Evolutionary conservation across 306 rosid species (phyloP).

Genomic region (Calophaca sinica): DNA sequence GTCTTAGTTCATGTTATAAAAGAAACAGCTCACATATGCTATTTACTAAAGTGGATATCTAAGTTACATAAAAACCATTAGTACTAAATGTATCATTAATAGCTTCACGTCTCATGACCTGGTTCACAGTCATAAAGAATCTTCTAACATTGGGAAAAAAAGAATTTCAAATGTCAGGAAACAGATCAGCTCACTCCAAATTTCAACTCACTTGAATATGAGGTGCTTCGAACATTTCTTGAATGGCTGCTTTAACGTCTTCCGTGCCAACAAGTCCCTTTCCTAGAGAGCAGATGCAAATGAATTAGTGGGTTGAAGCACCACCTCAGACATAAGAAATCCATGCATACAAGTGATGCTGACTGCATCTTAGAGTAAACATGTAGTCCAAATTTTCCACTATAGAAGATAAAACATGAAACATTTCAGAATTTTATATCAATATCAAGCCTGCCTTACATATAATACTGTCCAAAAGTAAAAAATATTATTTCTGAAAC

Average conservation of each 20-base stretch:
- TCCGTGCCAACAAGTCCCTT: slow-evolving; percentile 72
- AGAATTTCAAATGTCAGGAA: slow-evolving; percentile 37
- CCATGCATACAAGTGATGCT: slow-evolving; percentile 15
- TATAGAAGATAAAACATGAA: slow-evolving; percentile 24
- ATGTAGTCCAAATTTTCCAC: slow-evolving; percentile 27
- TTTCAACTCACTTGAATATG: slow-evolving; percentile 84
- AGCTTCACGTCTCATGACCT: slow-evolving; percentile 25
- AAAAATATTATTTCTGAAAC: too few relatives aligned
- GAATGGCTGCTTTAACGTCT: slow-evolving; percentile 91
- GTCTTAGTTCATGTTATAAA: slow-evolving; percentile 15
- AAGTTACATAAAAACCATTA: slow-evolving; percentile 23
- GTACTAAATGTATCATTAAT: slow-evolving; percentile 3
- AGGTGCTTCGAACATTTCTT: slow-evolving; percentile 98
- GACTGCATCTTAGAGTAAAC: slow-evolving; percentile 32
- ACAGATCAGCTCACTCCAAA: slow-evolving; percentile 23
- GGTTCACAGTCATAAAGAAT: slow-evolving; percentile 26
- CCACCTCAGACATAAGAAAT: slow-evolving; percentile 31
- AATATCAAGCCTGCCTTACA: not conserved
- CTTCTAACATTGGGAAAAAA: not conserved
- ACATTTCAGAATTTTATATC: slow-evolving; percentile 4
- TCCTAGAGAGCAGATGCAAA: slow-evolving; percentile 52
- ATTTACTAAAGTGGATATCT: not conserved
- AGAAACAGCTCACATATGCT: slow-evolving; percentile 12
- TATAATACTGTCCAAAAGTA: too few relatives aligned
- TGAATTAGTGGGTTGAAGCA: slow-evolving; percentile 40